Percentiles rank a stretch among this genome's conserved stretches.
Evolutionary conservation across 2,329 filamentous ascomycete species (phyloP).

Genomic region (Pseudocercospora fuligena): DNA sequence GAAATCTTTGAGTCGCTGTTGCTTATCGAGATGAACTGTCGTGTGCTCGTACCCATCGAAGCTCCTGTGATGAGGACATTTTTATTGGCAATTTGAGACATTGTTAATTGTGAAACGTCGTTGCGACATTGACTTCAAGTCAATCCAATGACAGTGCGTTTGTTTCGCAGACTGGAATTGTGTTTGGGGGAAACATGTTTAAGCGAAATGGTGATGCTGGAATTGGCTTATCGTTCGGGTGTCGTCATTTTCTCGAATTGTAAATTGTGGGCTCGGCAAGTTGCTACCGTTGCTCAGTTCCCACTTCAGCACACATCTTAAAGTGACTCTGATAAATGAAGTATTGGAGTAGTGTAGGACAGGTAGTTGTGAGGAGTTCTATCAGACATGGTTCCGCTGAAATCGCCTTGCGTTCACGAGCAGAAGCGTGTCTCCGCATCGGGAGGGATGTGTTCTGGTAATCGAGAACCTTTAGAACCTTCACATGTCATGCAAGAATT

Average conservation of each 20-base stretch:
- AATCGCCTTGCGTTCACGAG: background rate
- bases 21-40: background rate
- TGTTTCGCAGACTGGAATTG: background rate
- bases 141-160: background rate
- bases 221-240: background rate
- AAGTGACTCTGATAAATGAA: too few species aligned
- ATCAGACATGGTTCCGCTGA: too few species aligned
- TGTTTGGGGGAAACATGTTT: background rate
- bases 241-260: background rate
- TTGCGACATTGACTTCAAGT: background rate
- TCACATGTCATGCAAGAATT: background rate
- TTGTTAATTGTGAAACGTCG: background rate
- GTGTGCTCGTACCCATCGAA: constrained; percentile 22
- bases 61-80: constrained; percentile 32
- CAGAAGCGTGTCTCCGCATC: background rate
- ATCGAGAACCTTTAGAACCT: constrained; percentile 5
- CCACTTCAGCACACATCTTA: too few species aligned
- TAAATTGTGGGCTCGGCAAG: background rate
- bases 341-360: too few species aligned
- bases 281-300: too few species aligned
- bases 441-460: constrained; percentile 3
- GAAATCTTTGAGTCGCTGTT: background rate
- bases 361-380: too few species aligned
- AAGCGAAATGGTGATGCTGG: background rate
- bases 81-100: constrained; percentile 26